These are phyloP conservation scores for Vicia sativa DNA, from an alignment of 306 rosid species.

Conservation along the genomic window DNA sequence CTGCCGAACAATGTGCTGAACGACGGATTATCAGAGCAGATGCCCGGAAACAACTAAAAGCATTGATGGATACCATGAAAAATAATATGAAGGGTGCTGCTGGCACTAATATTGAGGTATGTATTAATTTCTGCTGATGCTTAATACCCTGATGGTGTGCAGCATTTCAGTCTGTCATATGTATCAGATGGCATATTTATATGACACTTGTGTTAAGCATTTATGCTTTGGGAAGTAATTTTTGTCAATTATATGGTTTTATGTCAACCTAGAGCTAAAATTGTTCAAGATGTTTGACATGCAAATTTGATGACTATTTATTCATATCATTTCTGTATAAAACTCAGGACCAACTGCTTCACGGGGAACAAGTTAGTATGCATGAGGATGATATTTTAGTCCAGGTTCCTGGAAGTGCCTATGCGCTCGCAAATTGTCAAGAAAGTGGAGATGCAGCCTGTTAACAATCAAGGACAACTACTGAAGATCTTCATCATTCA, in stretches of 20 bases:
- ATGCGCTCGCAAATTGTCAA: conserved; percentile 48
- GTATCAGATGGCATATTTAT: conserved; percentile 19
- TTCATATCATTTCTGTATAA: conserved; percentile 31
- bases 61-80: conserved; percentile 53
- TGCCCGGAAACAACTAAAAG: conserved; percentile 81
- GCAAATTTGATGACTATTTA: too few relatives aligned
- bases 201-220: conserved; percentile 11
- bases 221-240: neutral
- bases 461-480: conserved; percentile 21
- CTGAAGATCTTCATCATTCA: neutral
- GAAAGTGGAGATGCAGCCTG: conserved; percentile 37
- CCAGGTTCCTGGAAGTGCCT: conserved; percentile 92
- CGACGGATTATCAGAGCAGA: conserved; percentile 66
- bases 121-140: conserved; percentile 29
- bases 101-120: conserved; percentile 48
- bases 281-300: neutral
- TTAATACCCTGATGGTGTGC: conserved; percentile 1
- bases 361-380: conserved; percentile 39
- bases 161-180: neutral
- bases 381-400: conserved; percentile 68
- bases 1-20: conserved; percentile 74
- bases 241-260: neutral
- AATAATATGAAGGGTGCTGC: conserved; percentile 31
- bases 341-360: conserved; percentile 49
- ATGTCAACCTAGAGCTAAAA: neutral